Evolutionary conservation across 192 early-diverging fungal species (phyloP).

Genomic region (Backusella australiensis): DNA sequence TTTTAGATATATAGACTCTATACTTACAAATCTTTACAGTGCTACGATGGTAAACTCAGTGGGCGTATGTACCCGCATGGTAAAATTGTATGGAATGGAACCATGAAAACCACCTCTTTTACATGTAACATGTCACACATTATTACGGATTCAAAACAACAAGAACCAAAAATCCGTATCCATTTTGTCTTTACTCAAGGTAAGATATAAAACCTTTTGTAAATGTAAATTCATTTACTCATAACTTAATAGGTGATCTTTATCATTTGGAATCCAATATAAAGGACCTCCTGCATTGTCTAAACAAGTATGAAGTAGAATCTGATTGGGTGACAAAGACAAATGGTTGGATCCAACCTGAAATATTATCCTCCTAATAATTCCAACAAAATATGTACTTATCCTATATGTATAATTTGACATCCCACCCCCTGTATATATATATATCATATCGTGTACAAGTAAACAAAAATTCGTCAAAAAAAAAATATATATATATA

Average conservation of each 20-base stretch:
- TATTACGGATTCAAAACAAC: neutral
- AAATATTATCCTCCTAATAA: neutral
- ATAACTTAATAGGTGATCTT: neutral
- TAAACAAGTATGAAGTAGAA: constrained; percentile 21
- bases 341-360: constrained; percentile 20
- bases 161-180: constrained; percentile 1
- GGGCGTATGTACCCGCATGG: constrained; percentile 19
- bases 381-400: neutral
- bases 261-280: neutral
- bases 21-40: neutral
- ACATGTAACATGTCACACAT: constrained; percentile 5
- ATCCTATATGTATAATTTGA: neutral
- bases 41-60: constrained; percentile 24
- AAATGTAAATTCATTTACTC: too few relatives aligned
- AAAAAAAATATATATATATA: neutral
- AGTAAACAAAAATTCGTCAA: neutral
- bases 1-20: too few relatives aligned
- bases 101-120: neutral
- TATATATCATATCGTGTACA: neutral
- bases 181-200: neutral
- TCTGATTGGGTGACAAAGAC: constrained; percentile 11
- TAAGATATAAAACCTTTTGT: neutral
- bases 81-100: constrained; percentile 22
- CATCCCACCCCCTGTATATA: neutral
- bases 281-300: neutral